Conservation (phyloP, 2,329 filamentous ascomycete genomes). For the Chrysoporthe cubensis region DNA sequence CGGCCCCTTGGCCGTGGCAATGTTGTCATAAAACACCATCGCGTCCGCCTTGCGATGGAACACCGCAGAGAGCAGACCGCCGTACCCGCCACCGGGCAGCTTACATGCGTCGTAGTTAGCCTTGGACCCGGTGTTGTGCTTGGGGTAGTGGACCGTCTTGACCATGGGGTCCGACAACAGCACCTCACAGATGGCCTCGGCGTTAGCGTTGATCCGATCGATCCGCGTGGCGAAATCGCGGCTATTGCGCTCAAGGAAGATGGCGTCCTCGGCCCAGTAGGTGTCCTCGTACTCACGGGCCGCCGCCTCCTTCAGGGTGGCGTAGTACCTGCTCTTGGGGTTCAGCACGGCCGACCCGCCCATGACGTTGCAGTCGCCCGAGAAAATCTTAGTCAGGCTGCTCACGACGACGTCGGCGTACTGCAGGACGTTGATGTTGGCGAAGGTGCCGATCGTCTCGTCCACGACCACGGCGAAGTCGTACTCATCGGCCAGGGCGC, state of each 20-base stretch:
- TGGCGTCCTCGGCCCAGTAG: conserved; percentile 90
- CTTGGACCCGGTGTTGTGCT: conserved; percentile 67
- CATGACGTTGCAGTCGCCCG: conserved; percentile 98
- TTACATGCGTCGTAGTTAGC: conserved; percentile 79
- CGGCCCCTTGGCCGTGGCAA: conserved; percentile 90
- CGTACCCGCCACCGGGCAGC: conserved; percentile 78
- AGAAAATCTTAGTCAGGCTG: conserved; percentile 96
- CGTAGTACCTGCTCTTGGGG: conserved; percentile 71
- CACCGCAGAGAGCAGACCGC: conserved; percentile 83
- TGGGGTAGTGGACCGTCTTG: conserved; percentile 85
- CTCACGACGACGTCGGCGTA: conserved; percentile 91
- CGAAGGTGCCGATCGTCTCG: conserved; percentile 95
- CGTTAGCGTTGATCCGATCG: conserved; percentile 81
- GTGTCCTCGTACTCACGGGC: conserved; percentile 77
- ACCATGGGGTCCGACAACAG: conserved; percentile 66
- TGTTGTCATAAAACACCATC: conserved; percentile 79
- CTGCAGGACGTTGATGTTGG: conserved; percentile 91
- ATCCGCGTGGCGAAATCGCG: conserved; percentile 86
- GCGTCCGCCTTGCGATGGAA: conserved; percentile 75
- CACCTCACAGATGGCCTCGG: conserved; percentile 79
- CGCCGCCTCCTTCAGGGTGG: conserved; percentile 68
- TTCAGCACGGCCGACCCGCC: conserved; percentile 75
- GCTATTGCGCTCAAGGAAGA: conserved; percentile 96
- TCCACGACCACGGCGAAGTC: conserved; percentile 91
- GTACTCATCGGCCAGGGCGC: conserved; percentile 76